Conservation (phyloP, 169 alveolate genomes). For the Miamiensis avidus region DNA sequence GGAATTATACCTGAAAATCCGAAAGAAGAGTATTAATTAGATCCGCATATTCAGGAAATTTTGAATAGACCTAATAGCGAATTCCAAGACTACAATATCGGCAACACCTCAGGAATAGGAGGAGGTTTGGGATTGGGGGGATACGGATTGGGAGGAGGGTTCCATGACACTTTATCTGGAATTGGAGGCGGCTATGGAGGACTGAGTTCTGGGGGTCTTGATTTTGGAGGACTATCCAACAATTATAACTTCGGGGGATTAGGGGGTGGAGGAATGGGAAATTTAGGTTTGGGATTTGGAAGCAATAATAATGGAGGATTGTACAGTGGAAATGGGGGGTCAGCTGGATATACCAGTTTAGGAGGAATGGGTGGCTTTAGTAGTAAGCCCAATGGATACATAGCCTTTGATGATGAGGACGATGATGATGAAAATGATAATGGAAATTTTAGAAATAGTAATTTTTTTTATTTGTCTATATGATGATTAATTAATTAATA, state of each 20-base stretch:
- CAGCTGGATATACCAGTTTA: not conserved
- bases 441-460: not conserved
- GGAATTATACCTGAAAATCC: too few relatives aligned
- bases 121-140: too few relatives aligned
- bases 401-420: not conserved
- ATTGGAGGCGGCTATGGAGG: not conserved
- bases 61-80: not conserved
- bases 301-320: not conserved
- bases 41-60: too few relatives aligned
- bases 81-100: not conserved
- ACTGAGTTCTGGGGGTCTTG: not conserved
- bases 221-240: conserved; percentile 2
- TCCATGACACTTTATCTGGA: not conserved
- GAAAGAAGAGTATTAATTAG: too few relatives aligned
- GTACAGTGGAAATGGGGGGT: not conserved
- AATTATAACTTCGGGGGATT: not conserved
- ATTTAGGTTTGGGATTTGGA: not conserved
- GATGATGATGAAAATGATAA: not conserved
- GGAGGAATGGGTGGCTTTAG: conserved; percentile 2
- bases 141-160: conserved; percentile 4
- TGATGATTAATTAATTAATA: too few relatives aligned
- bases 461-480: not conserved
- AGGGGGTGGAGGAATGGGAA: not conserved
- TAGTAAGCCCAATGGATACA: not conserved
- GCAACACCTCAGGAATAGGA: not conserved